Base-by-base conservation (phyloP, 164 flowering plant species). In the Stephania japonica region DNA sequence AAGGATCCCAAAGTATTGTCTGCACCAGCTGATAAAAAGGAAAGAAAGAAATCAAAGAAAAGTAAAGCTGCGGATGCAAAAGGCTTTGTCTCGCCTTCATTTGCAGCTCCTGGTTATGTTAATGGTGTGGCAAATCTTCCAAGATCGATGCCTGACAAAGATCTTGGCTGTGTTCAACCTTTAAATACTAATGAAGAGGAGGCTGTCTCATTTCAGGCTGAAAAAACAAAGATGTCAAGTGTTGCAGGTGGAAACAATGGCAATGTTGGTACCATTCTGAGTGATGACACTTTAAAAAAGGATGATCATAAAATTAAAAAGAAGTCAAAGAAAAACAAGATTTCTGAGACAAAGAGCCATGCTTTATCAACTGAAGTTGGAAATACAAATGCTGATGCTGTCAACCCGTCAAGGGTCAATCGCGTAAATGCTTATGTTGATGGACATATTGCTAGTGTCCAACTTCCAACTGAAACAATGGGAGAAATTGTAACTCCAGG, bases 271-370 rank as follows among this genome's bases (percentile, higher is more conserved):
- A 38, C 23, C 47, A 67, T 41, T 53, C 38, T 44, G 75, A n/a
- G 59, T 73, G 70, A 67, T 62, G 59, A 47, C 47, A 62, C 27
- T 68, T 78, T 50, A 42, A 68, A 41, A 24, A 68, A 43, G 50
- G 80, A 68, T 67, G 66, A 74, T 59, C 78, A 77, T 65, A 84
- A 75, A 50, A 79, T 69, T 71, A 79, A 23, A 50, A 81, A 69
- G 73, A 86, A 81, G 77, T 65, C 78, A 24, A 84, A 75, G 73
- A 84, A 77, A 73, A 41, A 63, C 2, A 75, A 78, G 77, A 73
- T 53, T 49, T 71, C 74, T 50, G 78, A 53, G 50, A 72, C 72
- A 42, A 75, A 24, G 71, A 47, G 44, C 27, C 64, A 73, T 32
- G 73, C 56, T 10, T 16, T 41, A 41, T 13, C 44, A 12, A 62